phyloP scores from a whole-genome alignment of 441 rosid genomes.

The Theobroma grandiflorum region DNA sequence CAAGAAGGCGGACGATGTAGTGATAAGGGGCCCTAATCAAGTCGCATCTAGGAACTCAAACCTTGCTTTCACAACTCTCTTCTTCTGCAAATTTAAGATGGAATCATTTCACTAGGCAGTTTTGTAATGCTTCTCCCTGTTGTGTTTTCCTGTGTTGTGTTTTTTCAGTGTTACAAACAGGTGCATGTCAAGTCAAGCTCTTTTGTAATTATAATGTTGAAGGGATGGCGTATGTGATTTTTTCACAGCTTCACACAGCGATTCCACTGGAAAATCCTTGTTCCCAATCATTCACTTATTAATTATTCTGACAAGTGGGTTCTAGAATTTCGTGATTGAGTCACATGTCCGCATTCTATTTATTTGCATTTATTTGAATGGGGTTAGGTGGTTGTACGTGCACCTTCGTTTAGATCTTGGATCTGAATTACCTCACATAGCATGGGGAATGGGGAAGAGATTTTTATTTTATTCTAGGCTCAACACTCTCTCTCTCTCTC shows the following conservation, averaged over 20 bases:
- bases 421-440: too few relatives aligned
- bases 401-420: too few relatives aligned
- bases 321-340: too few relatives aligned
- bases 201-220: background rate
- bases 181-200: background rate
- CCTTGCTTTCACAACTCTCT: background rate
- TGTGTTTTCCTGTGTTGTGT: too few relatives aligned
- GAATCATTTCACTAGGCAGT: slow-evolving; percentile 1
- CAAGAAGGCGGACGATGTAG: background rate
- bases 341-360: too few relatives aligned
- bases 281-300: too few relatives aligned
- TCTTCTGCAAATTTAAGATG: background rate
- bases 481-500: too few relatives aligned
- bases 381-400: too few relatives aligned
- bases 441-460: too few relatives aligned
- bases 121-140: background rate
- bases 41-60: background rate
- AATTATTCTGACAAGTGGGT: too few relatives aligned
- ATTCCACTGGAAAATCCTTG: background rate
- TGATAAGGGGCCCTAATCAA: background rate
- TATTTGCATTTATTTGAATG: too few relatives aligned
- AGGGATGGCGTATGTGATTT: background rate
- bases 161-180: background rate
- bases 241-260: background rate
- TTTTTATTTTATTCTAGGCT: too few relatives aligned